Percentiles rank a stretch among this genome's conserved stretches.
Conservation (phyloP, 352 stramenopile genomes). For the Thalassiosira hispida region DNA sequence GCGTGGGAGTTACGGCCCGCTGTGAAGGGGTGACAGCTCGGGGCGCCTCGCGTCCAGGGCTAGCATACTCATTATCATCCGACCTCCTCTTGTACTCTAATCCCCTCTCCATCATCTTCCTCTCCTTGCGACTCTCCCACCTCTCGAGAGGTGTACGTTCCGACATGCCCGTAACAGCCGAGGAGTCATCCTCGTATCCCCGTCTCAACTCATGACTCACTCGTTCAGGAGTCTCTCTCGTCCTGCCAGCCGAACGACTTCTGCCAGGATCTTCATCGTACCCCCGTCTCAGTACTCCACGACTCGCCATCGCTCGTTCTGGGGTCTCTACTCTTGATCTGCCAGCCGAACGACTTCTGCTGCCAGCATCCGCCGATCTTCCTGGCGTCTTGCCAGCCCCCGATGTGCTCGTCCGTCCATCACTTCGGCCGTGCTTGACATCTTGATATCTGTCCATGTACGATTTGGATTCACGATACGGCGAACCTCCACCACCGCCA, state of each 20-base stretch:
- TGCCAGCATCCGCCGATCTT: too few species aligned
- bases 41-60: background rate
- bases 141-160: constrained; percentile 24
- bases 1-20: background rate
- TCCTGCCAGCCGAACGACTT: background rate
- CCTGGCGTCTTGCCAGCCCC: too few species aligned
- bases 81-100: background rate
- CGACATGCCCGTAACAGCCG: background rate
- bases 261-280: background rate
- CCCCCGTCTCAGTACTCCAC: too few species aligned
- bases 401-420: too few species aligned
- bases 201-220: background rate
- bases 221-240: too few species aligned
- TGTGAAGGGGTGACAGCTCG: background rate
- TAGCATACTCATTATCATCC: too few species aligned
- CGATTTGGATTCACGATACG: constrained; percentile 28
- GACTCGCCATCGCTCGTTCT: too few species aligned
- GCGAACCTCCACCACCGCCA: background rate
- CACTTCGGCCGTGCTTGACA: constrained; percentile 5
- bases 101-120: constrained; percentile 20
- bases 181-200: background rate
- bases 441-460: constrained; percentile 45
- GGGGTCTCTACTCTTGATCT: too few species aligned
- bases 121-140: constrained; percentile 30
- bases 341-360: too few species aligned